Percentiles rank a stretch among this genome's conserved stretches.
These are phyloP conservation scores for Melaleuca alternifolia DNA, from an alignment of 345 rosid species.

Conservation along the genomic window DNA sequence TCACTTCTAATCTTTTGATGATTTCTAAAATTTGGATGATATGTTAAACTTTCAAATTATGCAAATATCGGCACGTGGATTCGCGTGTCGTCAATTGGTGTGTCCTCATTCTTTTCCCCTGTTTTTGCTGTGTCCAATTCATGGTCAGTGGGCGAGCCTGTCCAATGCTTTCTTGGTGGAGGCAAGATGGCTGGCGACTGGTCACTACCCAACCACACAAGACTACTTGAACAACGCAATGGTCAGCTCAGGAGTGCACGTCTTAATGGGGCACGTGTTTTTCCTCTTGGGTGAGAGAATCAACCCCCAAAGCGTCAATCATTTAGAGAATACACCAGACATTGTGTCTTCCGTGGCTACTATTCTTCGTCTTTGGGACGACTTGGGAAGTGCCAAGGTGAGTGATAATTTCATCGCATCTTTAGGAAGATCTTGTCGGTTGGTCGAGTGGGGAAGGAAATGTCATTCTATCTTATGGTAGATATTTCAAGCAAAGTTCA, in stretches of 20 bases:
- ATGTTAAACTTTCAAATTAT: too few relatives aligned
- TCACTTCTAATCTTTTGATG: neutral
- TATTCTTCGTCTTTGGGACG: constrained; percentile 8
- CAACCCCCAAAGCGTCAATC: neutral
- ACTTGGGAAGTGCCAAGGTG: constrained; percentile 13
- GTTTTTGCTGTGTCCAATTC: neutral
- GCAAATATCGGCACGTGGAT: neutral
- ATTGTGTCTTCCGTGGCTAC: neutral
- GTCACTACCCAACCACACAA: neutral
- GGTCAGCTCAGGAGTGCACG: constrained; percentile 4
- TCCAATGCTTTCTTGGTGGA: constrained; percentile 9
- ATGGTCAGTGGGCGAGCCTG: constrained; percentile 9
- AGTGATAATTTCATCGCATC: neutral
- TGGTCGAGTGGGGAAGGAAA: too few relatives aligned
- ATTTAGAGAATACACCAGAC: neutral
- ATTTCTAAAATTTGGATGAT: too few relatives aligned
- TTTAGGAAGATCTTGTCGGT: too few relatives aligned
- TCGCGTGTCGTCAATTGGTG: neutral
- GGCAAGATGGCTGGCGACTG: constrained; percentile 8
- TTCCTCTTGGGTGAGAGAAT: neutral
- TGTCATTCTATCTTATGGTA: too few relatives aligned
- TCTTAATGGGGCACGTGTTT: neutral
- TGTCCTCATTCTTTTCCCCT: neutral
- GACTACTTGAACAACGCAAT: constrained; percentile 14
- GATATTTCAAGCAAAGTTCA: too few relatives aligned